A percentile compares a stretch with the other conserved stretches of the same genome.
phyloP scores from a whole-genome alignment of 2,329 filamentous ascomycete species.

The Aspergillus costaricaensis region DNA sequence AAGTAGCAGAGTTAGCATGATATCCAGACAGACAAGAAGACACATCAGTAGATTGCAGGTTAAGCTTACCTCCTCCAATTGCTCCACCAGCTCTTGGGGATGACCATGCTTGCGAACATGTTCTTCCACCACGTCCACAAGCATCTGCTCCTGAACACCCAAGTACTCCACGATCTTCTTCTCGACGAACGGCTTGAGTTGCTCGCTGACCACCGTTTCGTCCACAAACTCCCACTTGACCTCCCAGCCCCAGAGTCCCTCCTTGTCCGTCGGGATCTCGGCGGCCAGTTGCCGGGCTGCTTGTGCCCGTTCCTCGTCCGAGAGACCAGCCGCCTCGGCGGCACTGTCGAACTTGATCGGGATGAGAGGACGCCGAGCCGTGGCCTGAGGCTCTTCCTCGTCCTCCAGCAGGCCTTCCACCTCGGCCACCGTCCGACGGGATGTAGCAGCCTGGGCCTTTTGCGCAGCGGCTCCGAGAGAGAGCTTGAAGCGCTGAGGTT shows the following conservation, averaged over 20 bases:
- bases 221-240: constrained; percentile 93
- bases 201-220: constrained; percentile 75
- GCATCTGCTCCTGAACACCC: constrained; percentile 91
- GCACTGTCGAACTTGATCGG: constrained; percentile 79
- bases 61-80: constrained; percentile 74
- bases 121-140: constrained; percentile 89
- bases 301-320: constrained; percentile 83
- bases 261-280: constrained; percentile 85
- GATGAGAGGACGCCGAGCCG: constrained; percentile 72
- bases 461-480: constrained; percentile 88
- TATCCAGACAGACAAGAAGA: background rate
- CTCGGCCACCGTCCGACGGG: constrained; percentile 82
- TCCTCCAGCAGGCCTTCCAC: constrained; percentile 94
- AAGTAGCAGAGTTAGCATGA: constrained; percentile 35
- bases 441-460: constrained; percentile 60
- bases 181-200: constrained; percentile 91
- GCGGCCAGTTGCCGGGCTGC: constrained; percentile 79
- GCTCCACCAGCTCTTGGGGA: constrained; percentile 79
- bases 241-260: constrained; percentile 86
- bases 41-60: constrained; percentile 2
- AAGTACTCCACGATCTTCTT: constrained; percentile 98
- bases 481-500: constrained; percentile 82
- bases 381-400: constrained; percentile 76
- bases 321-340: constrained; percentile 66
- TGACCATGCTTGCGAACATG: constrained; percentile 74